Base-by-base conservation (phyloP, 306 rosid species). In the Lathyrus oleraceus region DNA sequence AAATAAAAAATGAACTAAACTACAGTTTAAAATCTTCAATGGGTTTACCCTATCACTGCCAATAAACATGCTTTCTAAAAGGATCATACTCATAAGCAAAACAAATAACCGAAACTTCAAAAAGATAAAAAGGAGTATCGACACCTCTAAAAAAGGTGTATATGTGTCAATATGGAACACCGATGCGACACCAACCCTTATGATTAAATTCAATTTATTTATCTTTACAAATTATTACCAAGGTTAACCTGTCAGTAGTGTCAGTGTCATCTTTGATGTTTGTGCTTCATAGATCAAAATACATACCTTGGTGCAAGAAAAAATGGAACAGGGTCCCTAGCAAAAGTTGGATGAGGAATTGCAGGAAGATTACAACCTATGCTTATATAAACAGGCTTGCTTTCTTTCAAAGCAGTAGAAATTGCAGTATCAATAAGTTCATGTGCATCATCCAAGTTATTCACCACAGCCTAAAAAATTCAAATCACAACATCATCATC, bases 371-470 rank as follows among this genome's bases (percentile, higher is more conserved):
- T 92, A 69, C 95, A 89, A 67, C 97, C 30, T 58, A 92, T 80
- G 77, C 95, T 92, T 32, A 92, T 86, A 51, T 92, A 92, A 60
- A 76, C 92, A 15, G 97, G 97, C 66, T 92, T 89, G 84, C 97
- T 87, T 79, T 92, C 96, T 76, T 92, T 86, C 84, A 92, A 76
- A 20, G 95, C 95, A 35, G 90, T 92, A n/a, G 97, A 92, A 76
- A 92, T 84, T 13, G 96, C 96, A 4, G 97, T 87, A 80, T 92
- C 97, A 10, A 92, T 84, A 45, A 71, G 82, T 76, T 89, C 91
- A 65, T 92, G 98, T 51, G 92, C 92, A 61, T 83, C 92, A 2
- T 87, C 96, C 89, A 89, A 84, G 79, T 89, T 49, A 78, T 83
- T 89, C 84, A 89, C 89, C 87, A 92, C 93, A 2, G 92, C 95